Evolutionary conservation across 257 asterid species (phyloP).

Genomic region (Nicotiana otophora): DNA sequence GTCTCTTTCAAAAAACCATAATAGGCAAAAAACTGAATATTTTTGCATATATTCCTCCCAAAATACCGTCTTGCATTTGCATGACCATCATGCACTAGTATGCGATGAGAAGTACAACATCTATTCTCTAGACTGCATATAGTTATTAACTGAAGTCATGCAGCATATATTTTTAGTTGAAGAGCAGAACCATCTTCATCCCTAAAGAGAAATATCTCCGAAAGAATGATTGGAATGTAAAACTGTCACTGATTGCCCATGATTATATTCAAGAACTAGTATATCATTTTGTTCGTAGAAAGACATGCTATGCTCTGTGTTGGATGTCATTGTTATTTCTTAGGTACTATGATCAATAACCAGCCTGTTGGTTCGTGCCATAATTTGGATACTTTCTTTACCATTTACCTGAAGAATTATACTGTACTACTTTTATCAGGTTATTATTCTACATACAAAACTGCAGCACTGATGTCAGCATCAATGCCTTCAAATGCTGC

Average conservation of each 20-base stretch:
- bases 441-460: slow-evolving; percentile 30
- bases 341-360: not conserved
- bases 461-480: slow-evolving; percentile 41
- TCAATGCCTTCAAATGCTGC: slow-evolving; percentile 21
- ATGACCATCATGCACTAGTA: not conserved
- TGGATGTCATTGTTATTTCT: not conserved
- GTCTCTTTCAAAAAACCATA: not conserved
- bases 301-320: not conserved
- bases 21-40: not conserved
- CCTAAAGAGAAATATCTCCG: not conserved
- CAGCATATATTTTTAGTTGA: not conserved
- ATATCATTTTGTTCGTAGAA: not conserved
- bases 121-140: not conserved
- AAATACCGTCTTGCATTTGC: not conserved
- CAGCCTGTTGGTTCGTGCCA: not conserved
- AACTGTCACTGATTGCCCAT: not conserved
- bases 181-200: not conserved
- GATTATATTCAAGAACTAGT: not conserved
- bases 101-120: not conserved
- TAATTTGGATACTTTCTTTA: not conserved
- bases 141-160: not conserved
- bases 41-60: not conserved
- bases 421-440: slow-evolving; percentile 34
- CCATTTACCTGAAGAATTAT: not conserved
- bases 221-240: not conserved